Conservation (phyloP, 768 basidiomycete species). For the Filobasidium wieringae region DNA sequence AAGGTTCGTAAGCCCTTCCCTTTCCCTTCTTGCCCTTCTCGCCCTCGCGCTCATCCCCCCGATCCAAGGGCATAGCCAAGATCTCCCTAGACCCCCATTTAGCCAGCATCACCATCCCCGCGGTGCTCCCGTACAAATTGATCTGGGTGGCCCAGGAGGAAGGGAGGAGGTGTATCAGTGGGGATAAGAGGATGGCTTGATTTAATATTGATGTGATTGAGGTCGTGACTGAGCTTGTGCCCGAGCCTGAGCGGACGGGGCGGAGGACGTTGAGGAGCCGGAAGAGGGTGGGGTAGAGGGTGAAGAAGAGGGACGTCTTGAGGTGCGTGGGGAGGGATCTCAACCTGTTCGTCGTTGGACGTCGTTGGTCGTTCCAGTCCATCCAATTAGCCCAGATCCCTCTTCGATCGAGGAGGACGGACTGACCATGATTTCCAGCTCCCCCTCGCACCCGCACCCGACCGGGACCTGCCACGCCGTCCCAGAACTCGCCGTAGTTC, state of each 20-base stretch:
- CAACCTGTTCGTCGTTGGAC: too few relatives aligned
- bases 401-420: too few relatives aligned
- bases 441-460: too few relatives aligned
- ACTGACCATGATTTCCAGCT: too few relatives aligned
- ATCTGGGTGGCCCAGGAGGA: constrained; percentile 4
- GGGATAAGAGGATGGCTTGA: neutral
- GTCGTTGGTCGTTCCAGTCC: too few relatives aligned
- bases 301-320: constrained; percentile 10
- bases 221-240: neutral
- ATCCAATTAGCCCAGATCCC: too few relatives aligned
- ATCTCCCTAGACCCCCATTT: neutral
- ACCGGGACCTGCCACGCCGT: too few relatives aligned
- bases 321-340: neutral
- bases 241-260: neutral
- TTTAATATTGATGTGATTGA: neutral
- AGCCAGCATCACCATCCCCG: neutral
- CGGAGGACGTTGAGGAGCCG: neutral
- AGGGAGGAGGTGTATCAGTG: constrained; percentile 4
- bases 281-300: constrained; percentile 5
- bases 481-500: too few relatives aligned
- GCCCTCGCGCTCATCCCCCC: neutral
- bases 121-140: constrained; percentile 9
- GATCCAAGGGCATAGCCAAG: neutral
- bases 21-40: neutral
- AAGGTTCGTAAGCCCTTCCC: neutral